phyloP scores from a whole-genome alignment of 345 rosid genomes.

The Laguncularia racemosa region DNA sequence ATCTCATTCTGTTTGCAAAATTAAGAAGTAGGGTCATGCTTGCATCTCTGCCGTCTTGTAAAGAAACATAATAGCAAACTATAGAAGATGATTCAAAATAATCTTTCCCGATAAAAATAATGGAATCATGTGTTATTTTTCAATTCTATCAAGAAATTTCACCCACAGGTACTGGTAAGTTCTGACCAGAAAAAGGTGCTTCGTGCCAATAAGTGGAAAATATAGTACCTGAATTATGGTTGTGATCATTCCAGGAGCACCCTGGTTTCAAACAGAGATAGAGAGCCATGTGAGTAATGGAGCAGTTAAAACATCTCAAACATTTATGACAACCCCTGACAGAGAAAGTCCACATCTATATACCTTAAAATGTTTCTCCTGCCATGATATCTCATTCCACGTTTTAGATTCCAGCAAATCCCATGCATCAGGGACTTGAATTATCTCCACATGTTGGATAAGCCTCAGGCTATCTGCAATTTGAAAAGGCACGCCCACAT shows the following conservation, averaged over 20 bases:
- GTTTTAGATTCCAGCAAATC: slow-evolving; percentile 26
- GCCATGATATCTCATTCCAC: slow-evolving; percentile 48
- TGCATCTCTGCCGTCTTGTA: neutral
- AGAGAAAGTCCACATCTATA: neutral
- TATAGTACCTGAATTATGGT: slow-evolving; percentile 41
- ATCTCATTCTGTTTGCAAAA: slow-evolving; percentile 35
- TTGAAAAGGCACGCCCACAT: neutral
- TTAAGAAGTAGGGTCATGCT: neutral
- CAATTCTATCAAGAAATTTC: no score
- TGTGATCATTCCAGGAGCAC: slow-evolving; percentile 55
- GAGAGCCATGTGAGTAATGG: no score
- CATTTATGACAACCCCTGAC: neutral
- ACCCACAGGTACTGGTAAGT: no score
- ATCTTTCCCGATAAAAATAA: no score
- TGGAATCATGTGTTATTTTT: no score
- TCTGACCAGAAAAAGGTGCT: no score
- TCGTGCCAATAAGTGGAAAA: neutral
- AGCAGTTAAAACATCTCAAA: neutral
- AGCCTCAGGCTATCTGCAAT: slow-evolving; percentile 61
- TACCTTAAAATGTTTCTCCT: slow-evolving; percentile 49
- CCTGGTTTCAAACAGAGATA: slow-evolving; percentile 12
- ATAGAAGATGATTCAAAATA: no score
- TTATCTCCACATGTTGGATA: slow-evolving; percentile 59
- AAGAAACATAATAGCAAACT: no score
- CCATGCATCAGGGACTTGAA: slow-evolving; percentile 46